Percentiles rank a stretch among this genome's conserved stretches.
These are phyloP conservation scores for Ascochyta pisi DNA, from an alignment of 2,329 filamentous ascomycete genomes.

Conservation along the genomic window DNA sequence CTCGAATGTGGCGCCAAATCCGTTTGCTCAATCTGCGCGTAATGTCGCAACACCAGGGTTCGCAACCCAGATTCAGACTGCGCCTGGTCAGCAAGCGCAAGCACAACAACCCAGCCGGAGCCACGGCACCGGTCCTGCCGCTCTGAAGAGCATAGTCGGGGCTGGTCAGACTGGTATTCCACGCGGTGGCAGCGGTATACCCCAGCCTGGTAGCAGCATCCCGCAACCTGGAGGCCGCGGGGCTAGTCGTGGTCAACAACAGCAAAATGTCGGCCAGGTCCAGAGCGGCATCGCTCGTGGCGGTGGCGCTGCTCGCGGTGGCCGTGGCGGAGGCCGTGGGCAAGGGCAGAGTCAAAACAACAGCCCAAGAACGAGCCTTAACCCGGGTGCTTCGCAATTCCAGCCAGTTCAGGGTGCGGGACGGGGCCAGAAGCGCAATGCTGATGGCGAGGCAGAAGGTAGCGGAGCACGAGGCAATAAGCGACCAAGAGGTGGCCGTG, in stretches of 20 bases:
- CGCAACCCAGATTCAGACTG: constrained; percentile 13
- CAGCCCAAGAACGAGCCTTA: constrained; percentile 40
- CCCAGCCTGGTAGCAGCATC: constrained; percentile 33
- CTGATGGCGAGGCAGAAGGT: constrained; percentile 40
- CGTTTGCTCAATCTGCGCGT: constrained; percentile 25
- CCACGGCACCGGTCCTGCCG: constrained; percentile 39
- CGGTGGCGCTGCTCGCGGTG: constrained; percentile 38
- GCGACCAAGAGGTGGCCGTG: constrained; percentile 38
- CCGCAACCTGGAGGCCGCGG: constrained; percentile 41
- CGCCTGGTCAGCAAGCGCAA: constrained; percentile 25
- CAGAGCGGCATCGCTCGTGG: constrained; percentile 32
- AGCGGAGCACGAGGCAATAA: constrained; percentile 40
- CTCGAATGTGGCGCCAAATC: constrained; percentile 18
- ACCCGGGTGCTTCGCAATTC: constrained; percentile 46
- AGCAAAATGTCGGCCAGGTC: constrained; percentile 23
- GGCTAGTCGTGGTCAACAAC: constrained; percentile 24
- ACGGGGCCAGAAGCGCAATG: constrained; percentile 43
- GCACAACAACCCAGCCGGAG: constrained; percentile 32
- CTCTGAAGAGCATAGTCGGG: constrained; percentile 35
- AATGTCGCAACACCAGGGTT: constrained; percentile 38
- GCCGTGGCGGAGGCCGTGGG: constrained; percentile 29
- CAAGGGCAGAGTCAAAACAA: constrained; percentile 30
- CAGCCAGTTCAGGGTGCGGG: constrained; percentile 38
- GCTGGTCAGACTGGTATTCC: constrained; percentile 36
- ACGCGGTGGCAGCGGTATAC: constrained; percentile 30